These are phyloP conservation scores for Pochonia chlamydosporia DNA, from an alignment of 2,329 filamentous ascomycete genomes.

Conservation along the genomic window DNA sequence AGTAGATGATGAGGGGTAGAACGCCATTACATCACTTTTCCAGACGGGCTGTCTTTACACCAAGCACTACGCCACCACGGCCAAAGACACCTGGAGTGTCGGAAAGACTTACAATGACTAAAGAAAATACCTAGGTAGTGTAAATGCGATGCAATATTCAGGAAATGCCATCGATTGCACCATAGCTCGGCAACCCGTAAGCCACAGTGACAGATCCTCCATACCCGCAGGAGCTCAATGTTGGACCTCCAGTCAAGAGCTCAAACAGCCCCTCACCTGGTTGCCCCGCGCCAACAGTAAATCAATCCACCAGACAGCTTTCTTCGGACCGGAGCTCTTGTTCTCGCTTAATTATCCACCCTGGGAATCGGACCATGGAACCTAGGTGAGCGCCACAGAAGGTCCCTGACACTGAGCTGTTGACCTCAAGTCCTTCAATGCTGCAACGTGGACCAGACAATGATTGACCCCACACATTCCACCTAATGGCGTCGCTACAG, in stretches of 20 bases:
- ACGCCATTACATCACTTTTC: slow-evolving; percentile 1
- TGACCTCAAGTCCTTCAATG: no score
- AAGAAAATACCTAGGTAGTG: no score
- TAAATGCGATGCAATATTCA: no score
- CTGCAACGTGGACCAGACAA: no score
- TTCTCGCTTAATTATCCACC: slow-evolving; percentile 7
- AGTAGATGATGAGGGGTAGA: slow-evolving; percentile 1
- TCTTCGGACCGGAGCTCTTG: no score
- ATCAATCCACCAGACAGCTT: no score
- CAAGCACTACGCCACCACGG: not conserved
- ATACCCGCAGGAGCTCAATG: not conserved
- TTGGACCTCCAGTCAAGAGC: not conserved
- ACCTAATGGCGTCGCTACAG: slow-evolving; percentile 1
- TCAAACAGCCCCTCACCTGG: not conserved
- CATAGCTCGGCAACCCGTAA: not conserved
- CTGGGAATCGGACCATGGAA: not conserved
- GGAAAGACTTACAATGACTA: no score
- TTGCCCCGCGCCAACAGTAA: not conserved
- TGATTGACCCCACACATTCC: not conserved
- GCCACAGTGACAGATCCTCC: not conserved
- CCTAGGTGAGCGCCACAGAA: not conserved
- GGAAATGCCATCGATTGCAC: not conserved
- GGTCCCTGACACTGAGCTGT: not conserved
- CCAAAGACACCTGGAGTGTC: no score
- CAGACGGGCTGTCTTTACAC: not conserved